phyloP scores from a whole-genome alignment of 2,329 filamentous ascomycete species.

The Cytospora chrysosperma region DNA sequence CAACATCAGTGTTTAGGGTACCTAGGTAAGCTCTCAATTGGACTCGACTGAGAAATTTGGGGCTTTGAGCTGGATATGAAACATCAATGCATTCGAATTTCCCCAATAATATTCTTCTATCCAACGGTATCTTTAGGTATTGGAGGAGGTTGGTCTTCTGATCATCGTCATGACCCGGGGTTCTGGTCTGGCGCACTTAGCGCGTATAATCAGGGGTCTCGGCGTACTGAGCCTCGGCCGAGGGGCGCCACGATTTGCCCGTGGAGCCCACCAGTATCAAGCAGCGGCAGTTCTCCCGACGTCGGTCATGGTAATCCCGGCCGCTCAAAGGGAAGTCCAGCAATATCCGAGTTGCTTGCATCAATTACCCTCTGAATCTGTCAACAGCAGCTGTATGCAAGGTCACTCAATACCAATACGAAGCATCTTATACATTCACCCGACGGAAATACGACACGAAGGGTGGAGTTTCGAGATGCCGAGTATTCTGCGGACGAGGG shows the following conservation, averaged over 20 bases:
- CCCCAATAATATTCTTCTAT: background rate
- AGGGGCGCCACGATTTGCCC: background rate
- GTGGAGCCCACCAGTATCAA: background rate
- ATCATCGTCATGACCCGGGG: slow-evolving; percentile 14
- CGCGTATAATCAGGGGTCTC: slow-evolving; percentile 17
- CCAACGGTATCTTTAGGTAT: background rate
- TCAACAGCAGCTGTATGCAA: background rate
- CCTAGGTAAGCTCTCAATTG: background rate
- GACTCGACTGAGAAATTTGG: background rate
- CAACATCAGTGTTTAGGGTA: slow-evolving; percentile 13
- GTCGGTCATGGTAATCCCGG: background rate
- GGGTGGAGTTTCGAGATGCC: background rate
- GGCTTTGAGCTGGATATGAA: background rate
- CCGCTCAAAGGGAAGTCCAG: background rate
- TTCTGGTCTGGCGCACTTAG: slow-evolving; percentile 13
- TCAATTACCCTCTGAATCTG: background rate
- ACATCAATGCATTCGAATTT: background rate
- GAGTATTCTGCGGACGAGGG: background rate
- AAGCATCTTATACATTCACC: too few species aligned
- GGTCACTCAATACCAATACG: background rate
- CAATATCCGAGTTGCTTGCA: too few species aligned
- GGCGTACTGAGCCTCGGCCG: slow-evolving; percentile 16
- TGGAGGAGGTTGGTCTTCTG: background rate
- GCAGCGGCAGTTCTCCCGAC: background rate
- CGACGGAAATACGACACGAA: background rate